Evolutionary conservation across 2,329 filamentous ascomycete genomes (phyloP), one percentile per base, ranked within the genome.

Genomic region (Fusarium sublunatum): DNA sequence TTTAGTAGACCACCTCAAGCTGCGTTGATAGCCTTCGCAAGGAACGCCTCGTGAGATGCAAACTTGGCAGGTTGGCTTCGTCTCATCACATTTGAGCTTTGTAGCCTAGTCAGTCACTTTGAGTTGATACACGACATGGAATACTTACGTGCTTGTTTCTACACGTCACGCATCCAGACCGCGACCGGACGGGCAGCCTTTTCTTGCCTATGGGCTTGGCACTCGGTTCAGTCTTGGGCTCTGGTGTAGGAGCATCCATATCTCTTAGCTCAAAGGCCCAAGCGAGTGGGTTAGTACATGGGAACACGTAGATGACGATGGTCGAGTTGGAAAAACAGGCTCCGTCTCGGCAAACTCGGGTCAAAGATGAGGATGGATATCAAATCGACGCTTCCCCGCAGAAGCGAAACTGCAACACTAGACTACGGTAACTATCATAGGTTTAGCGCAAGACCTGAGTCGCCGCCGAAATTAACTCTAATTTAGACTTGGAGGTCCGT

Each of bases 11-110:
- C 66, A 68, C 22, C 63, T 64, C 24, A 69, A 41, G 13, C 50
- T 58, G 2, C 59, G 62, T 9, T 57, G 55, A 11, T 71, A 72
- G 3, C 70, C 70, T 3, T 53, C 62, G n/a, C 70, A 72, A 5
- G 49, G 29, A 10, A 69, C 53, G 3, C 70, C 70, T 25, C 65
- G 62, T 8, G 60, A 47, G 6, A 65, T 56, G 13, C 70, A 72
- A 2, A 64, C 56, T 2, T 61, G 59, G 7, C 70, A 72, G 10
- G 38, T 53, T 1, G 70, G 70, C 6, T 64, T 62, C 5, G 59
- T 36, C 40, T 72, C 70, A 24, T 72, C 70, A 25, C 70, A 72
- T 70, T 72, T 72, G 8, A 69, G 54, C 70, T 72, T 29, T 34
- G 6, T 2, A 6, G 0, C 9, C 2, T 7, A 8, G 38, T 64